These are phyloP conservation scores for Pseudomicrostroma phylloplanum DNA, from an alignment of 1,284 basidiomycete species.

Conservation along the genomic window DNA sequence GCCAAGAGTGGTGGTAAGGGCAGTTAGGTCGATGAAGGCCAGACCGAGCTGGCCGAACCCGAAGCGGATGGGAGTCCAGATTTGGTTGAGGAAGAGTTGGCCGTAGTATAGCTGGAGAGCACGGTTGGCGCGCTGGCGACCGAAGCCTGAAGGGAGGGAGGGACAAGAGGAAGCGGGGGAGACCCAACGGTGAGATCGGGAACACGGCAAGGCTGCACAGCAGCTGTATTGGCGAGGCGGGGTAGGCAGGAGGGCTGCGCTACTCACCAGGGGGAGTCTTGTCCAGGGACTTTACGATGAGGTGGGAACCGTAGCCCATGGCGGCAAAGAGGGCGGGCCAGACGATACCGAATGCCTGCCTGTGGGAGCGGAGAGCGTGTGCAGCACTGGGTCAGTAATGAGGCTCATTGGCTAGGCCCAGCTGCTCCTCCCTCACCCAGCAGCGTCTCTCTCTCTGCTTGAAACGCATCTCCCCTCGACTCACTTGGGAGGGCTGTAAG, in stretches of 20 bases:
- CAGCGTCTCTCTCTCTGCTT: background rate
- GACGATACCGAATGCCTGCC: slow-evolving; percentile 51
- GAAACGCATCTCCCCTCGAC: background rate
- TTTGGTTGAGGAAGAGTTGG: slow-evolving; percentile 63
- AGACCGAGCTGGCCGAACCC: slow-evolving; percentile 48
- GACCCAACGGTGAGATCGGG: background rate
- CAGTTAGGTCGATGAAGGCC: slow-evolving; percentile 61
- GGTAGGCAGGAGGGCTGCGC: background rate
- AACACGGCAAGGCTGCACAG: background rate
- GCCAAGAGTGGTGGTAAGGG: slow-evolving; percentile 61
- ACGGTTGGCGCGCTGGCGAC: slow-evolving; percentile 55
- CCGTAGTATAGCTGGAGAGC: slow-evolving; percentile 65
- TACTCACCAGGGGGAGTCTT: slow-evolving; percentile 33
- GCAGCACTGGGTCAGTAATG: background rate
- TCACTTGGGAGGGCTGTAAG: slow-evolving; percentile 29
- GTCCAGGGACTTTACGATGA: slow-evolving; percentile 51
- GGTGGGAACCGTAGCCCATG: slow-evolving; percentile 69
- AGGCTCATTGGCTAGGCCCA: background rate
- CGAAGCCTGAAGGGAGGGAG: slow-evolving; percentile 16
- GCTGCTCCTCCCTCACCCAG: background rate
- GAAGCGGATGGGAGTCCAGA: slow-evolving; percentile 71
- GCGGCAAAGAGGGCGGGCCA: slow-evolving; percentile 59
- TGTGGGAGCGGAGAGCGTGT: background rate
- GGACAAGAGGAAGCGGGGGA: background rate
- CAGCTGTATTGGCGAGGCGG: background rate